Base-by-base conservation (phyloP, 306 rosid species). In the Leucaena leucocephala region DNA sequence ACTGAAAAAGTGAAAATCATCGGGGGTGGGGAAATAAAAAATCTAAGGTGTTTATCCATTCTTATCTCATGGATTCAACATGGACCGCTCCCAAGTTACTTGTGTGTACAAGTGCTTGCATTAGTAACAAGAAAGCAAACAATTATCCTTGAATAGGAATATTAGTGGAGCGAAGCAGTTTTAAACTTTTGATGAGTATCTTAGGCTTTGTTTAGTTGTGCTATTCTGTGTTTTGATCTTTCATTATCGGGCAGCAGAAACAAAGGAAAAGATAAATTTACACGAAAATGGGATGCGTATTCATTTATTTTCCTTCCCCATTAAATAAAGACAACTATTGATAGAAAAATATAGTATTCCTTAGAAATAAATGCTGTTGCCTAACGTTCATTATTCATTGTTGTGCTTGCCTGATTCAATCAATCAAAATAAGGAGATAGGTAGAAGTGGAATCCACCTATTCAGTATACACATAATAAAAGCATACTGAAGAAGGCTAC, bases 31-130 rank as follows among this genome's bases (percentile, higher is more conserved):
- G 59, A 17, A 17, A 46, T 11, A 14, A 46, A 52, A 52, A 54
- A 7, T 17, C 21, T 4, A 15, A 49, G 55, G 7, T 49, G 74
- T 58, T 54, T 80, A 21, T 68, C 71, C 57, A 76, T 74, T 77
- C 75, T 52, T 75, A 43, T 63, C 71, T 54, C 46, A 11, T 45
- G 82, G 80, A 73, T 74, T 82, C 79, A 55, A 63, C 40, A 10
- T 83, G 65, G 52, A 72, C 78, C 68, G 80, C 78, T 80, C 80
- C 72, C n/a, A 68, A 38, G 64, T 71, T 84, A 52, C 58, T 6
- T 86, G 76, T 70, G 75, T 82, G 67, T 76, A 15, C 43, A 13
- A 14, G 68, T 35, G 43, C 44, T 35, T 14, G 21, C 43, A 15
- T 38, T 67, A 77, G 58, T 38, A 71, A 76, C 4, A 48, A 48